These are phyloP conservation scores for Exophiala aquamarina DNA, from an alignment of 2,329 filamentous ascomycete species.

Conservation along the genomic window DNA sequence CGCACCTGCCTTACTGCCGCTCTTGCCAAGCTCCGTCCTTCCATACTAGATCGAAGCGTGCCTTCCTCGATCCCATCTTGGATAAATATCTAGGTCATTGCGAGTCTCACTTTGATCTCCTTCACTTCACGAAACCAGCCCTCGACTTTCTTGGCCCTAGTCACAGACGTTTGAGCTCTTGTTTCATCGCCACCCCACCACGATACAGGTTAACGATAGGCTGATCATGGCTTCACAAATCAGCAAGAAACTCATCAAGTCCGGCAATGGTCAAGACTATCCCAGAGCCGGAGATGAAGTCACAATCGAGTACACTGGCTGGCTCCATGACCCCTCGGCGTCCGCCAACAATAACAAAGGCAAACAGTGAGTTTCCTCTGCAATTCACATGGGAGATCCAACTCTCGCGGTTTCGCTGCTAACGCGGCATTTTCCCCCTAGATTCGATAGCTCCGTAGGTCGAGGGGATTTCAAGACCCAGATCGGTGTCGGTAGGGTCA, in stretches of 20 bases:
- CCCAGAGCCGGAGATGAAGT: constrained; percentile 71
- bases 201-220: too few species aligned
- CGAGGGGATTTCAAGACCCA: constrained; percentile 72
- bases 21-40: too few species aligned
- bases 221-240: constrained; percentile 3
- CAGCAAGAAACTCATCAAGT: constrained; percentile 59
- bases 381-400: background rate
- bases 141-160: too few species aligned
- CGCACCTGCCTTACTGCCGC: too few species aligned
- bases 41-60: too few species aligned
- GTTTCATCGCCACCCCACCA: too few species aligned
- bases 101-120: too few species aligned
- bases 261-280: constrained; percentile 61
- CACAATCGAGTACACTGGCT: constrained; percentile 89
- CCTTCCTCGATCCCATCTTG: too few species aligned
- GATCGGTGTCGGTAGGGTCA: constrained; percentile 83
- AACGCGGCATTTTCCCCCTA: constrained; percentile 38
- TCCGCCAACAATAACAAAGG: constrained; percentile 47
- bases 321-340: constrained; percentile 66
- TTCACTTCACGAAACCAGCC: too few species aligned
- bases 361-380: constrained; percentile 60
- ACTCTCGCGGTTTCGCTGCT: constrained; percentile 2
- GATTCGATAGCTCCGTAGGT: constrained; percentile 85
- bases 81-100: too few species aligned
- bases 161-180: too few species aligned